Conservation (phyloP, 495 filamentous ascomycete genomes). For the Aspergillus incahuasiensis region DNA sequence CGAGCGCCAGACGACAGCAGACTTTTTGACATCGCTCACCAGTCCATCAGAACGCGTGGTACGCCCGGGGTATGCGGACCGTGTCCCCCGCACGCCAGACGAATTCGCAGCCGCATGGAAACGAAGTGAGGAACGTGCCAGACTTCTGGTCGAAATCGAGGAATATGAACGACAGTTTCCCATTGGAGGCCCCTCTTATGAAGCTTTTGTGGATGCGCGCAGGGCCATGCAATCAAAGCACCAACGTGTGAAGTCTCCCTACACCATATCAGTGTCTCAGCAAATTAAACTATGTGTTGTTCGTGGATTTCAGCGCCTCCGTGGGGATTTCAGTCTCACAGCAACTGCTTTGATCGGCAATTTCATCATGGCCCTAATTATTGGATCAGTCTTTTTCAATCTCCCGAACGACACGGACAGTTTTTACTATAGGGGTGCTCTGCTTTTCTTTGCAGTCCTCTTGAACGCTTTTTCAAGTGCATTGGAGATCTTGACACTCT, state of each 20-base stretch:
- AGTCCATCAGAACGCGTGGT: slow-evolving; percentile 53
- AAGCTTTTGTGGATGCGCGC: slow-evolving; percentile 19
- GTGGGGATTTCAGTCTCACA: slow-evolving; percentile 64
- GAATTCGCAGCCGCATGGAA: slow-evolving; percentile 57
- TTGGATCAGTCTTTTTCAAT: slow-evolving; percentile 77
- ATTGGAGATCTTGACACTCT: slow-evolving; percentile 59
- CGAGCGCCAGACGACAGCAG: slow-evolving; percentile 52
- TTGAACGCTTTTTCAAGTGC: slow-evolving; percentile 52
- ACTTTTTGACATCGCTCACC: slow-evolving; percentile 68
- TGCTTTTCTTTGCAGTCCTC: slow-evolving; percentile 11
- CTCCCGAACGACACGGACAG: slow-evolving; percentile 52
- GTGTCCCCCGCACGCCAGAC: slow-evolving; percentile 57
- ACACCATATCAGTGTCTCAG: slow-evolving; percentile 31
- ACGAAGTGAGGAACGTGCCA: slow-evolving; percentile 38
- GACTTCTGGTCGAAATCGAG: slow-evolving; percentile 40
- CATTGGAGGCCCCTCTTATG: slow-evolving; percentile 14
- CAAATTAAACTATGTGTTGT: slow-evolving; percentile 37
- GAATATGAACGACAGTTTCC: slow-evolving; percentile 33
- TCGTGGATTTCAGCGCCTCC: slow-evolving; percentile 47
- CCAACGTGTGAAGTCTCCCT: slow-evolving; percentile 29
- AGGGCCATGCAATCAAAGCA: slow-evolving; percentile 2
- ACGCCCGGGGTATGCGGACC: slow-evolving; percentile 51
- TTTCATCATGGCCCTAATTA: slow-evolving; percentile 64
- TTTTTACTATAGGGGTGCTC: slow-evolving; percentile 67
- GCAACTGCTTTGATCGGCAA: slow-evolving; percentile 65